Percentiles rank a stretch among this genome's conserved stretches.
Conservation (phyloP, 1,139 yeast genomes). For the Blastobotrys arbuscula region DNA sequence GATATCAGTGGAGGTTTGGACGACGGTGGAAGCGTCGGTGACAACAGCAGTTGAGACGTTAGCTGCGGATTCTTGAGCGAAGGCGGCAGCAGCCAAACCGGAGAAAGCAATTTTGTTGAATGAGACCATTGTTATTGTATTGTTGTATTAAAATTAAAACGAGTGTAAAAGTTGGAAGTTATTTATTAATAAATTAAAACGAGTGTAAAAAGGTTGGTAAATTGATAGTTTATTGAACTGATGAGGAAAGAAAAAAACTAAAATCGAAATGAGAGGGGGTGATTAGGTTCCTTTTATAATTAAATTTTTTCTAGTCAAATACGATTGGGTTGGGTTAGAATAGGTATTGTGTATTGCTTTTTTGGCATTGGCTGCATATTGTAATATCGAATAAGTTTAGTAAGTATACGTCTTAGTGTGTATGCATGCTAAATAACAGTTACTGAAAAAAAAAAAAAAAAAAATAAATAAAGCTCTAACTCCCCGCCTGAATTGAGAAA, state of each 20-base stretch:
- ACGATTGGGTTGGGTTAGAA: too few species aligned
- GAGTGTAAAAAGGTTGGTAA: slow-evolving; percentile 2
- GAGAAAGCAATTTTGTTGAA: slow-evolving; percentile 13
- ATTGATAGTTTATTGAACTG: background rate
- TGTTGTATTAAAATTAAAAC: background rate
- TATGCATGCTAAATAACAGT: too few species aligned
- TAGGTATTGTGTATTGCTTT: too few species aligned
- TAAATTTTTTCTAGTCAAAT: too few species aligned
- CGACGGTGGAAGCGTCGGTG: slow-evolving; percentile 14
- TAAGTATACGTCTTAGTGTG: too few species aligned
- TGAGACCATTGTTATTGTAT: slow-evolving; percentile 14
- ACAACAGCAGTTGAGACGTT: slow-evolving; percentile 13
- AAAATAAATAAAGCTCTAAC: too few species aligned
- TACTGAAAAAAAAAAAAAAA: too few species aligned
- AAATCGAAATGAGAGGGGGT: background rate
- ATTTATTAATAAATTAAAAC: slow-evolving; percentile 1
- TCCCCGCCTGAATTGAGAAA: too few species aligned
- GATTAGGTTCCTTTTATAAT: background rate
- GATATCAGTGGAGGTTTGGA: slow-evolving; percentile 14
- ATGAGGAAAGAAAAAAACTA: background rate
- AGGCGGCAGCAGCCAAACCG: slow-evolving; percentile 19
- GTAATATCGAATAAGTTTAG: too few species aligned
- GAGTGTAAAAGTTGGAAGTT: slow-evolving; percentile 6
- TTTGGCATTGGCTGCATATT: too few species aligned
- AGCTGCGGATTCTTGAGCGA: slow-evolving; percentile 12